A percentile compares a stretch with the other conserved stretches of the same genome.
Conservation (phyloP, 78 protist genomes). For the Acrasis kona region DNA sequence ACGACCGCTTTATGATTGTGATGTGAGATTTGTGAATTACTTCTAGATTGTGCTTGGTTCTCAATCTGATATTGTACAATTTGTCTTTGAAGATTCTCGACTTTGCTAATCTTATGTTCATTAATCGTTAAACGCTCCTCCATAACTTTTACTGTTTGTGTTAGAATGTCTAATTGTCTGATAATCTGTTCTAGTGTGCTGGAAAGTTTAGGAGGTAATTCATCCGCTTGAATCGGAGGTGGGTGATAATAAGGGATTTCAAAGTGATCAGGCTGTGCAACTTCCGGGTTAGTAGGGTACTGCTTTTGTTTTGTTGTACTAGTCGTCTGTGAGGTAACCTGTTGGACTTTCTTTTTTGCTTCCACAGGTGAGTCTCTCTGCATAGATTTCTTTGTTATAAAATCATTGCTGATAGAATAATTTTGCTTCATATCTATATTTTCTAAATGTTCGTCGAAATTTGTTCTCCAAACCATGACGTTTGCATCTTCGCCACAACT, state of each 20-base stretch:
- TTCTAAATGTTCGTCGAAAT: constrained; percentile 28
- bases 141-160: constrained; percentile 29
- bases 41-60: too few species aligned
- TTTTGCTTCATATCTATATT: neutral
- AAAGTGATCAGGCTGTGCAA: neutral
- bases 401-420: neutral
- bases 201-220: neutral
- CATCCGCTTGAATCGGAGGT: constrained; percentile 2
- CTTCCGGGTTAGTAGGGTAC: neutral
- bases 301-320: neutral
- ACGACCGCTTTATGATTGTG: too few species aligned
- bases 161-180: constrained; percentile 36
- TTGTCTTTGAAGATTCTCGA: too few species aligned
- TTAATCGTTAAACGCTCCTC: constrained; percentile 50
- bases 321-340: neutral
- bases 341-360: neutral
- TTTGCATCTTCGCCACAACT: constrained; percentile 45
- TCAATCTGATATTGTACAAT: too few species aligned
- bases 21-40: too few species aligned
- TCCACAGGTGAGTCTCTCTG: neutral
- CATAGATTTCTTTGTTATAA: neutral
- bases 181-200: constrained; percentile 15
- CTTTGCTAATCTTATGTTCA: too few species aligned
- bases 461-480: constrained; percentile 65
- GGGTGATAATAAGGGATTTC: neutral